These are phyloP conservation scores for Monosporozyma siamensis DNA, from an alignment of 805 yeast species.

Conservation along the genomic window DNA sequence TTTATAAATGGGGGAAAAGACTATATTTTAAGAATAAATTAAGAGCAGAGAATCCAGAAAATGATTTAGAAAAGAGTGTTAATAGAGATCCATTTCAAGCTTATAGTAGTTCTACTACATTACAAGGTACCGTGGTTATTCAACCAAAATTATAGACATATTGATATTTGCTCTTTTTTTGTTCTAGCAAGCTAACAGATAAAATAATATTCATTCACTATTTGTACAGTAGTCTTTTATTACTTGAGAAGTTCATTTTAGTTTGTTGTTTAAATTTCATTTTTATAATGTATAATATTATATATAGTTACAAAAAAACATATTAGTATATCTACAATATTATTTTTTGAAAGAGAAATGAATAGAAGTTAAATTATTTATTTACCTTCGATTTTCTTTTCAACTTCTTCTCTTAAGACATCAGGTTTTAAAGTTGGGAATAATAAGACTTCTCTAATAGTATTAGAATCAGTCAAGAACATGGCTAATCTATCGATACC, in stretches of 20 bases:
- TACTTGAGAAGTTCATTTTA: too few relatives aligned
- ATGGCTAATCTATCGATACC: slow-evolving; percentile 97
- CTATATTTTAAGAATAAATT: slow-evolving; percentile 35
- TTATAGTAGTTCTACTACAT: slow-evolving; percentile 45
- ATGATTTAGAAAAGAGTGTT: slow-evolving; percentile 45
- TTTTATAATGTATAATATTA: too few relatives aligned
- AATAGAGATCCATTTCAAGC: slow-evolving; percentile 48
- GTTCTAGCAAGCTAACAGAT: too few relatives aligned
- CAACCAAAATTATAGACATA: slow-evolving; percentile 4
- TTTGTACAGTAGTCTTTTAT: too few relatives aligned
- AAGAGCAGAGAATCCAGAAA: slow-evolving; percentile 48
- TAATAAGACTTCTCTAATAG: slow-evolving; percentile 92
- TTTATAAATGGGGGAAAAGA: slow-evolving; percentile 61
- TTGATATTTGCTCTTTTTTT: too few relatives aligned
- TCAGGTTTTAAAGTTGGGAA: slow-evolving; percentile 99
- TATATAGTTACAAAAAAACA: not conserved
- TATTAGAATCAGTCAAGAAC: slow-evolving; percentile 94
- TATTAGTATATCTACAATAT: slow-evolving; percentile 1
- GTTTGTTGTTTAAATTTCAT: too few relatives aligned
- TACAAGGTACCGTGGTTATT: slow-evolving; percentile 18
- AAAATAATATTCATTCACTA: too few relatives aligned
- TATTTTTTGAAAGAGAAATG: not conserved
- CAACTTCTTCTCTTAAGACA: slow-evolving; percentile 30
- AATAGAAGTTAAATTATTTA: not conserved
- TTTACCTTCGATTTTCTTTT: slow-evolving; percentile 12